A percentile compares a stretch with the other conserved stretches of the same genome.
Conservation (phyloP, 2,329 filamentous ascomycete species). For the Cordyceps militaris region DNA sequence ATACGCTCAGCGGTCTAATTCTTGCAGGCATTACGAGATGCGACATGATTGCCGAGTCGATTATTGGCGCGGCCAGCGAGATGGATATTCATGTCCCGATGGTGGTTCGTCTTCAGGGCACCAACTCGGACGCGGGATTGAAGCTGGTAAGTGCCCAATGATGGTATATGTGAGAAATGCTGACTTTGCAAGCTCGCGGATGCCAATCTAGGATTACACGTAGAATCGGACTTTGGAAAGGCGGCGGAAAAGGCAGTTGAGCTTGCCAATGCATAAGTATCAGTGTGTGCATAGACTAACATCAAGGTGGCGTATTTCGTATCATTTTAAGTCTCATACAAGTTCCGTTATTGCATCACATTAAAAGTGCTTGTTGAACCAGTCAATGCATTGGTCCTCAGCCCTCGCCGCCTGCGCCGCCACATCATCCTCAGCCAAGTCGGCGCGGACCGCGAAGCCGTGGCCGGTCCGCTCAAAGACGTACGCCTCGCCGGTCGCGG, state of each 20-base stretch:
- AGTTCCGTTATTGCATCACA: neutral
- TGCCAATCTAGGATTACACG: slow-evolving; percentile 20
- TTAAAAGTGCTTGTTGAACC: slow-evolving; percentile 25
- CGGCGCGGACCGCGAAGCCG: slow-evolving; percentile 34
- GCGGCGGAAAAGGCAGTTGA: slow-evolving; percentile 19
- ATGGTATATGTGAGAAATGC: neutral
- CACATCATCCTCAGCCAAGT: slow-evolving; percentile 20
- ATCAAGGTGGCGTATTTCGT: too few species aligned
- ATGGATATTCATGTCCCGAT: slow-evolving; percentile 35
- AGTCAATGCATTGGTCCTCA: slow-evolving; percentile 28
- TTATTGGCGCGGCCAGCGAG: slow-evolving; percentile 34
- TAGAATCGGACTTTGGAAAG: slow-evolving; percentile 24
- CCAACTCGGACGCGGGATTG: slow-evolving; percentile 35
- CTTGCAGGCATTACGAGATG: slow-evolving; percentile 38
- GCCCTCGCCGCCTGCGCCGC: slow-evolving; percentile 23
- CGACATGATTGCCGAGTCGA: slow-evolving; percentile 45
- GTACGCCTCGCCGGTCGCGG: slow-evolving; percentile 28
- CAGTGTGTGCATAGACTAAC: neutral
- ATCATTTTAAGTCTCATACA: neutral
- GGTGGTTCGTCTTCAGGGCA: slow-evolving; percentile 41
- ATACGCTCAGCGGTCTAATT: neutral
- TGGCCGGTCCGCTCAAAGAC: slow-evolving; percentile 34
- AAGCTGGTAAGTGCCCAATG: slow-evolving; percentile 28
- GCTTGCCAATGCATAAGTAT: slow-evolving; percentile 14
- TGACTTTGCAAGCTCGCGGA: slow-evolving; percentile 19